Evolutionary conservation across 78 protist genomes (phyloP).

Genomic region (Protostelium mycophagum): DNA sequence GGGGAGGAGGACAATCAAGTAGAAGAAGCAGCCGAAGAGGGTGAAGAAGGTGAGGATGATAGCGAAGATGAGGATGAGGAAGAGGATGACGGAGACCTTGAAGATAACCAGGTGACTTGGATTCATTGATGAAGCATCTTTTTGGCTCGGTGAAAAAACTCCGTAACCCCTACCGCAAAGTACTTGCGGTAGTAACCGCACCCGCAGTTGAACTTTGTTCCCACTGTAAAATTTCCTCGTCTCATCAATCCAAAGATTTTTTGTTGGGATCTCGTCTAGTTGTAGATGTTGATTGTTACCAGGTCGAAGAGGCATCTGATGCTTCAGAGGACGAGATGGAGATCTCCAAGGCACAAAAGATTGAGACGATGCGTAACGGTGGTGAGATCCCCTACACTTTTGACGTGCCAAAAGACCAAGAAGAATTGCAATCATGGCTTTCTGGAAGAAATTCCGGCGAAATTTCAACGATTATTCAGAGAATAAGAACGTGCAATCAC

Average conservation of each 20-base stretch:
- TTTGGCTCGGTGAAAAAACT: too few species aligned
- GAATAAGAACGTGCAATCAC: slow-evolving; percentile 59
- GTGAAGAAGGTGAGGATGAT: slow-evolving; percentile 10
- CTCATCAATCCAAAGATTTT: too few species aligned
- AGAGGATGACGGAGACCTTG: slow-evolving; percentile 17
- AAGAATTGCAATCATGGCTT: slow-evolving; percentile 48
- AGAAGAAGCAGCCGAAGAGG: slow-evolving; percentile 14
- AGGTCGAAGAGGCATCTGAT: slow-evolving; percentile 11
- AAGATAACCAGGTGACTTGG: background rate
- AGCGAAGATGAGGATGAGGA: slow-evolving; percentile 28
- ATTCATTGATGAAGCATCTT: background rate
- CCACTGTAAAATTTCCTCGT: too few species aligned
- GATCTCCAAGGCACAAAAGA: background rate
- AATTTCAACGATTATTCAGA: slow-evolving; percentile 7
- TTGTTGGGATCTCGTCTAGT: too few species aligned
- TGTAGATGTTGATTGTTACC: background rate
- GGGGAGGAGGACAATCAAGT: too few species aligned
- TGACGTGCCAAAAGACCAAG: slow-evolving; percentile 39
- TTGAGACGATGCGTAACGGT: background rate
- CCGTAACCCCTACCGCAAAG: too few species aligned
- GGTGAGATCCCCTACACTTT: slow-evolving; percentile 38
- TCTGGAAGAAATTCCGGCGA: slow-evolving; percentile 16
- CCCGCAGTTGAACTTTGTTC: too few species aligned
- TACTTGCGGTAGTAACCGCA: too few species aligned
- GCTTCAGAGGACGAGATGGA: slow-evolving; percentile 8